These are phyloP conservation scores for Pulicaria dysenterica DNA, from an alignment of 129 eudicot genomes.

Conservation along the genomic window DNA sequence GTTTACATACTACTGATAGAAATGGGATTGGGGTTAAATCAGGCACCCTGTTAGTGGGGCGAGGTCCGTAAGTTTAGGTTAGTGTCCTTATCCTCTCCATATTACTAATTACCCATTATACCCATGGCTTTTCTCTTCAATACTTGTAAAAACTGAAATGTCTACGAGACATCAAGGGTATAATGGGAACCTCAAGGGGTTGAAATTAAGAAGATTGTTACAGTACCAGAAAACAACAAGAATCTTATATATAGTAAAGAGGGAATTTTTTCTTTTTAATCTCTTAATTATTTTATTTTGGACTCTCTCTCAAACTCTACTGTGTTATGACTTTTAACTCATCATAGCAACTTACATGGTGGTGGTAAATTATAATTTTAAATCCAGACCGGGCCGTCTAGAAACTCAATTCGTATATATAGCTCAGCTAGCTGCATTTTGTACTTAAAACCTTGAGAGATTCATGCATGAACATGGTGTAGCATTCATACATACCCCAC, in stretches of 20 bases:
- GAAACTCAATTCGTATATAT: background rate
- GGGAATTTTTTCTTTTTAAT: constrained; percentile 26
- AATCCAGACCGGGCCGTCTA: background rate
- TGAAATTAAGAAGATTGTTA: constrained; percentile 24
- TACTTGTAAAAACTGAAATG: constrained; percentile 16
- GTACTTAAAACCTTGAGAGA: background rate
- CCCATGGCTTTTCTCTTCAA: constrained; percentile 37
- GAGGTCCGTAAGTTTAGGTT: constrained; percentile 71
- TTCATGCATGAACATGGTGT: constrained; percentile 16
- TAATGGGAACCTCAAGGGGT: constrained; percentile 41
- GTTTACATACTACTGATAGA: constrained; percentile 32
- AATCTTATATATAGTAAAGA: constrained; percentile 54
- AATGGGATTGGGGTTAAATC: constrained; percentile 52
- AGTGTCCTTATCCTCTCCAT: constrained; percentile 50
- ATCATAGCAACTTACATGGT: constrained; percentile 20
- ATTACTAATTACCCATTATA: constrained; percentile 36
- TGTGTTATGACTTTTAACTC: background rate
- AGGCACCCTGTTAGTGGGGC: constrained; percentile 54
- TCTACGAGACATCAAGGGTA: constrained; percentile 37
- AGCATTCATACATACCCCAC: background rate
- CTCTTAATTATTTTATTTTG: constrained; percentile 44
- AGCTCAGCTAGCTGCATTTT: background rate
- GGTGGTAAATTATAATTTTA: constrained; percentile 1
- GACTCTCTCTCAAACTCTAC: constrained; percentile 29
- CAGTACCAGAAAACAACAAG: constrained; percentile 44